Evolutionary conservation across 495 filamentous ascomycete species (phyloP), one percentile per base, ranked within the genome.

Genomic region (Amphirosellinia nigrospora): DNA sequence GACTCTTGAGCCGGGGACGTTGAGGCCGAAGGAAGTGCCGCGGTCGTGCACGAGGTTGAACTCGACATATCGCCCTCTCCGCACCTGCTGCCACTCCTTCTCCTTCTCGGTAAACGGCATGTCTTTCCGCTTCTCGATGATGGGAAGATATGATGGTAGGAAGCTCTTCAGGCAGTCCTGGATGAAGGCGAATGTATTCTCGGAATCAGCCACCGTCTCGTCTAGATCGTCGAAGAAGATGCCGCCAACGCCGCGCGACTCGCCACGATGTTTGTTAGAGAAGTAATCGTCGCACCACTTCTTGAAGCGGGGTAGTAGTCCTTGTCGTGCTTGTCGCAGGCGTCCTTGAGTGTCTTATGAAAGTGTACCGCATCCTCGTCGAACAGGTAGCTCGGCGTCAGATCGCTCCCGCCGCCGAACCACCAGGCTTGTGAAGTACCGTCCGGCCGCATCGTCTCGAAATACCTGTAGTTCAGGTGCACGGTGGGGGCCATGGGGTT

Each of bases 191-290:
- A 98, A 98, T 0, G 95, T 86, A 66, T 94, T 91, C 79, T 98
- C 94, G 74, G 94, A 92, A 70, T 96, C 93, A 9, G 77, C 77
- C 75, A 93, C 89, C 0, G 87, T 85, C 72, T 93, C 92, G 78
- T 98, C 96, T 26, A 98, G 84, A 75, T 99, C 96, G 79, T 99
- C 96, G 75, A 99, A 99, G 86, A 99, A 99, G 79, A 99, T 98
- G 26, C 96, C 96, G 39, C 96, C 96, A 30, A 99, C 80, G 53
- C 96, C 96, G 41, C 96, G 90, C n/a, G 87, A 84, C 82, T 99
- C 96, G 65, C 87, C 86, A 41, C 96, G 93, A 80, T 99, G 96
- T 72, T 93, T 93, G 74, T 97, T 89, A 82, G 87, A 89, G 81
- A 99, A 99, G 84, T 99, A 99, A 72, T 94, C 90, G 78, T 99